Evolutionary conservation across 2,329 filamentous ascomycete genomes (phyloP).

Genomic region (Macrophomina pseudophaseolina): DNA sequence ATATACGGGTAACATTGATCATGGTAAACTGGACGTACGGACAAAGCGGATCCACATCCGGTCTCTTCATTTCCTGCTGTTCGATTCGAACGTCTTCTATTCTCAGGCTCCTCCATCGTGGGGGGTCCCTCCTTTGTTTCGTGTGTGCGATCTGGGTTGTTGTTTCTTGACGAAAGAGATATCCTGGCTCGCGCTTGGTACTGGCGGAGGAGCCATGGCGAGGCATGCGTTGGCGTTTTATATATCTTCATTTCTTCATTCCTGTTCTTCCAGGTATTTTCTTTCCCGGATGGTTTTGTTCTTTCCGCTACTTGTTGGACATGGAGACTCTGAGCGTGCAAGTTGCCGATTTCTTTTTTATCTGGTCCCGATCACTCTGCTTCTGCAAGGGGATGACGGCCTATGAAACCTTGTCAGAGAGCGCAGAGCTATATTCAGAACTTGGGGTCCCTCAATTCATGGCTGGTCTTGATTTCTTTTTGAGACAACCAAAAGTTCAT

Average conservation of each 20-base stretch:
- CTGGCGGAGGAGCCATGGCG: slow-evolving; percentile 20
- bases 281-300: not conserved
- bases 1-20: slow-evolving; percentile 8
- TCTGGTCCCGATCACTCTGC: not conserved
- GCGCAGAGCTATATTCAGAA: not conserved
- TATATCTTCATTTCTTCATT: not conserved
- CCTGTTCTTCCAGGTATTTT: not conserved
- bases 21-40: slow-evolving; percentile 8
- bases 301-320: not conserved
- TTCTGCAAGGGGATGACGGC: not conserved
- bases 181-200: slow-evolving; percentile 27
- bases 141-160: slow-evolving; percentile 7
- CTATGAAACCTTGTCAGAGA: slow-evolving; percentile 2
- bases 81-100: slow-evolving; percentile 5
- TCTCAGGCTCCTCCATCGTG: not conserved
- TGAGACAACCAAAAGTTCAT: not conserved
- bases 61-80: not conserved
- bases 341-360: not conserved
- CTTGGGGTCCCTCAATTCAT: not conserved
- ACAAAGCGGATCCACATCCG: slow-evolving; percentile 4
- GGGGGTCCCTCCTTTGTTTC: slow-evolving; percentile 8
- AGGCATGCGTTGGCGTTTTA: slow-evolving; percentile 25
- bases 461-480: not conserved
- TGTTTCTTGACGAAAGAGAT: slow-evolving; percentile 27
- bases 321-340: slow-evolving; percentile 8